These are phyloP conservation scores for Glycyrrhiza uralensis DNA, from an alignment of 306 rosid species.

Conservation along the genomic window DNA sequence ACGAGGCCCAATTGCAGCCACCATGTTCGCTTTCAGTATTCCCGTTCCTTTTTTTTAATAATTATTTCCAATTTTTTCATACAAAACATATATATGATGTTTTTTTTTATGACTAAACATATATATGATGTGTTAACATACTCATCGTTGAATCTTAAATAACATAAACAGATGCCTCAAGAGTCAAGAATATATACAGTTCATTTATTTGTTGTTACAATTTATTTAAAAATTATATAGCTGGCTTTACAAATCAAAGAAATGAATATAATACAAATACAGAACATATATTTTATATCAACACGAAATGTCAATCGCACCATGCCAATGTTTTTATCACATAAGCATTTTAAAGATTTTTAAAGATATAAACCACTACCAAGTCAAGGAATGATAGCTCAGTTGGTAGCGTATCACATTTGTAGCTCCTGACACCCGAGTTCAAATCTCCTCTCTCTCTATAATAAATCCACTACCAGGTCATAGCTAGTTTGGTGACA, in stretches of 20 bases:
- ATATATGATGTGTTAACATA: not conserved
- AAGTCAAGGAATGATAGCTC: no score
- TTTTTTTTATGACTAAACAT: no score
- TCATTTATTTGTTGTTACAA: not conserved
- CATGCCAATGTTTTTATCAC: not conserved
- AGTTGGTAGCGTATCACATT: no score
- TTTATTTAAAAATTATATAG: not conserved
- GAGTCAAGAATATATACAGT: not conserved
- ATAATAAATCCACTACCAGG: conserved; percentile 13
- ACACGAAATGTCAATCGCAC: not conserved
- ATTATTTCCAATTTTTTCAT: not conserved
- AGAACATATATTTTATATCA: not conserved
- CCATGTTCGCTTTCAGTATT: not conserved
- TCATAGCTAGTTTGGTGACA: conserved; percentile 9
- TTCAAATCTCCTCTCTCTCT: no score
- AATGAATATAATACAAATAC: not conserved
- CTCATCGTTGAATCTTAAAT: not conserved
- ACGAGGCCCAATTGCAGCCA: not conserved
- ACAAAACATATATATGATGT: not conserved
- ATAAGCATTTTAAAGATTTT: not conserved
- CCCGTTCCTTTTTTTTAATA: not conserved
- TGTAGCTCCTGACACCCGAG: no score
- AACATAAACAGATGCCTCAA: not conserved
- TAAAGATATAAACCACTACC: not conserved
- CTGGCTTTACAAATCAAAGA: not conserved